Percentiles rank a stretch among this genome's conserved stretches.
These are phyloP conservation scores for Botrytis cinerea DNA, from an alignment of 2,329 filamentous ascomycete species.

Conservation along the genomic window DNA sequence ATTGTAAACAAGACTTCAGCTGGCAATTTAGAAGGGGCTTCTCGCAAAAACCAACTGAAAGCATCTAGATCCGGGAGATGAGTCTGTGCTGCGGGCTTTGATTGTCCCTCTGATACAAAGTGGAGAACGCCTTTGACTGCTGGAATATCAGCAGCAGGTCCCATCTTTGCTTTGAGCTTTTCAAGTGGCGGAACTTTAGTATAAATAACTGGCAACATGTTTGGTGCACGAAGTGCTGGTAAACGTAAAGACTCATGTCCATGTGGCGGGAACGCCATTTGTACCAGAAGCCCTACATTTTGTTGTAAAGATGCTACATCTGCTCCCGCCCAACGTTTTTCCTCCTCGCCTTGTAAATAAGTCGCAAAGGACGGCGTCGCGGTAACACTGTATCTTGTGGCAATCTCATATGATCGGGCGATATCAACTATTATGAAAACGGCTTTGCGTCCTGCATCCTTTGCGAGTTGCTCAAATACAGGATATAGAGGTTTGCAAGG, in stretches of 20 bases:
- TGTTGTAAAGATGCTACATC: slow-evolving; percentile 66
- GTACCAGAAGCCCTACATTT: slow-evolving; percentile 72
- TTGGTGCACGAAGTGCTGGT: slow-evolving; percentile 66
- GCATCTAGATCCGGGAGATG: slow-evolving; percentile 69
- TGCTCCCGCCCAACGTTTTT: slow-evolving; percentile 80
- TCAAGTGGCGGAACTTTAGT: slow-evolving; percentile 77
- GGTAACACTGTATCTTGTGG: slow-evolving; percentile 64
- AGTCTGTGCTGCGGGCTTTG: slow-evolving; percentile 62
- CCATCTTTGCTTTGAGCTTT: slow-evolving; percentile 81
- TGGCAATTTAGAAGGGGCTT: slow-evolving; percentile 57
- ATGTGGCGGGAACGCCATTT: slow-evolving; percentile 75
- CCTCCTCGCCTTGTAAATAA: slow-evolving; percentile 72
- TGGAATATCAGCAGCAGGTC: slow-evolving; percentile 56
- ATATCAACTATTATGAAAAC: slow-evolving; percentile 83
- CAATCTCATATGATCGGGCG: slow-evolving; percentile 64
- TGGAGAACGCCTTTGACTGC: slow-evolving; percentile 64
- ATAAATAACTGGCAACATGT: slow-evolving; percentile 66
- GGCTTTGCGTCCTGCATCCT: slow-evolving; percentile 67
- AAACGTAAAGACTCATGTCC: slow-evolving; percentile 72
- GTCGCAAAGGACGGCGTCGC: slow-evolving; percentile 90
- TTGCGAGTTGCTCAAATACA: slow-evolving; percentile 76
- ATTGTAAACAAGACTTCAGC: slow-evolving; percentile 72
- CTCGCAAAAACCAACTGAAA: slow-evolving; percentile 63
- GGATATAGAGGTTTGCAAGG: slow-evolving; percentile 86
- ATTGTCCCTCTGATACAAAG: slow-evolving; percentile 68